Conservation (phyloP, 768 basidiomycete species). For the Agrocybe praecox region DNA sequence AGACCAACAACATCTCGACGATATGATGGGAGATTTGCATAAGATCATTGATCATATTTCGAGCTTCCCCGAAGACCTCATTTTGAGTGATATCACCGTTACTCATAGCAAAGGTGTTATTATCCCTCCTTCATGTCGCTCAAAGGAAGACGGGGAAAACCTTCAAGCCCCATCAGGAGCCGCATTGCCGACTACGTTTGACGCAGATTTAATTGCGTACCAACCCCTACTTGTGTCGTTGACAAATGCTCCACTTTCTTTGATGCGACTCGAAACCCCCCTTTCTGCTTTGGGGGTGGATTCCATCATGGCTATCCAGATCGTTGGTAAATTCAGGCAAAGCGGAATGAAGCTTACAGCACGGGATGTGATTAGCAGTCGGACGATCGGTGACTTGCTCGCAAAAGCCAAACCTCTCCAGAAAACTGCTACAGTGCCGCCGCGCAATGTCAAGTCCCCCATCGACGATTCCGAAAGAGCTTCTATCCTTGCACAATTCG, state of each 20-base stretch:
- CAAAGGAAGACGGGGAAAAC: neutral
- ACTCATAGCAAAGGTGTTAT: neutral
- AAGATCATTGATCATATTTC: conserved; percentile 17
- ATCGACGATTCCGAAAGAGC: conserved; percentile 17
- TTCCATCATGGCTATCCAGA: conserved; percentile 51
- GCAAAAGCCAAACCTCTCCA: conserved; percentile 10
- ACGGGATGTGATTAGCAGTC: conserved; percentile 43
- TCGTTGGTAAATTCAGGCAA: conserved; percentile 39
- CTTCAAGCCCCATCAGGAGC: no score
- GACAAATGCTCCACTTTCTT: conserved; percentile 27
- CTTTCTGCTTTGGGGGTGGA: conserved; percentile 47
- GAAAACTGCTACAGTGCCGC: neutral
- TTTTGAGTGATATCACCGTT: conserved; percentile 3
- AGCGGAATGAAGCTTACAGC: conserved; percentile 35
- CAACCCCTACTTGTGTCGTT: conserved; percentile 21
- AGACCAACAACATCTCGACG: conserved; percentile 21
- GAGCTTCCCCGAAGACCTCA: conserved; percentile 10
- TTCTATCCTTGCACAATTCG: conserved; percentile 20
- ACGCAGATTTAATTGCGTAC: conserved; percentile 1
- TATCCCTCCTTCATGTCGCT: no score
- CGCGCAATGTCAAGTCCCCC: neutral
- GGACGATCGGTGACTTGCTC: conserved; percentile 34
- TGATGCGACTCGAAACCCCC: conserved; percentile 33
- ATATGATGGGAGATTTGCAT: conserved; percentile 19
- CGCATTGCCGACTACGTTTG: neutral